Evolutionary conservation across 768 basidiomycete species (phyloP), one percentile per base, ranked within the genome.

Genomic region (Leccinum fibrillosum): DNA sequence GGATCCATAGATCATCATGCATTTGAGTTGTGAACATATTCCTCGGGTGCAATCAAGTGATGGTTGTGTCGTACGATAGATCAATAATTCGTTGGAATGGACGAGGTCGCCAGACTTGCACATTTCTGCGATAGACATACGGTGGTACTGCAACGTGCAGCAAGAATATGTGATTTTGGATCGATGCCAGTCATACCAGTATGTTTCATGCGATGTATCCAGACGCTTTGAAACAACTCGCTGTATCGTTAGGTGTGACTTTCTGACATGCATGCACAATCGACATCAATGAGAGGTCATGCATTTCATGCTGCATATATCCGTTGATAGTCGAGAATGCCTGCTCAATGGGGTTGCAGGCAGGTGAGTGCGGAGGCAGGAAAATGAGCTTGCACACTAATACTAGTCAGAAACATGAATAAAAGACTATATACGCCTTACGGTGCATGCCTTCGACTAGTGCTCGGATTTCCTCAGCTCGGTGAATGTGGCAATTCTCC

Each of bases 171-270:
- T 30, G 28, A 28, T 28, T 28, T 30, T 10, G 10, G 28, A 30
- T 10, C 8, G 28, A 30, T 10, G 3, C 28, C 28, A 30, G 28
- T 30, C 28, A 30, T 30, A 30, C 28, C 28, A 30, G 28, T 30
- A 30, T 30, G 28, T 30, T 30, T 99, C 58, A 99, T 98, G 77
- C 34, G 34, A 34, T 34, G 34, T 34, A 34, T 12, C 34, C 34
- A 34, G 34, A 34, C 13, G 34, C 34, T 2, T 2, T 34, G 12
- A 34, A 34, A 34, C 34, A 34, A 34, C 34, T 34, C 34, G 34
- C 34, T 13, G 34, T 12, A 5, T 13, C 34, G 34, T 34, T 5
- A 2, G 34, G 34, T 13, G 34, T 34, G 34, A 34, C 5, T 34
- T 34, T 13, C 34, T 34, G 47, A 26, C 47, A 26, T 11, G 23